Evolutionary conservation across 2,329 filamentous ascomycete species (phyloP).

Genomic region (Ophiostoma himal-ulmi): DNA sequence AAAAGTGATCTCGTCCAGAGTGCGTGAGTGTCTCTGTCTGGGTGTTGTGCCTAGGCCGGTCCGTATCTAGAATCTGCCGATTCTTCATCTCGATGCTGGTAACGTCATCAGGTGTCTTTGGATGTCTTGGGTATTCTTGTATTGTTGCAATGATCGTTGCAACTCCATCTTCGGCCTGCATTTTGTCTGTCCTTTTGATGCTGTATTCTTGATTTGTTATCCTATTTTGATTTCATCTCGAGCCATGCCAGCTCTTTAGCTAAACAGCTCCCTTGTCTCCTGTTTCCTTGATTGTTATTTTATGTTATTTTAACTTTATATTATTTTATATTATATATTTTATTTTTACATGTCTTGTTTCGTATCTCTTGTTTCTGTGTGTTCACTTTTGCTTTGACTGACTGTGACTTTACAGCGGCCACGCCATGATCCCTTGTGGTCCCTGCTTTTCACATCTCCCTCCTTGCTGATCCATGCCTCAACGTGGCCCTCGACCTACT

Average conservation of each 20-base stretch:
- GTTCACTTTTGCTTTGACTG: background rate
- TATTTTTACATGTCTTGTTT: background rate
- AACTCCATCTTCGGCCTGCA: background rate
- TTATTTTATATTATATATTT: too few species aligned
- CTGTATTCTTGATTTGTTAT: background rate
- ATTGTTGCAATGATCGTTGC: background rate
- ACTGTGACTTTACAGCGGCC: background rate
- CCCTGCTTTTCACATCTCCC: background rate
- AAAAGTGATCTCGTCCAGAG: background rate
- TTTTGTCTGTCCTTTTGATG: background rate
- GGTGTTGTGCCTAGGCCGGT: too few species aligned
- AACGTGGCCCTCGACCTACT: background rate
- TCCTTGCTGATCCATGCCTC: slow-evolving; percentile 1
- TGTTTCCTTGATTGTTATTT: background rate
- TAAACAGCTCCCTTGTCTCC: background rate
- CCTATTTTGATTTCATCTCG: background rate
- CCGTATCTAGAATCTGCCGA: background rate
- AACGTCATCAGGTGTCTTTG: background rate
- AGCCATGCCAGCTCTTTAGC: background rate
- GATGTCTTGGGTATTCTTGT: background rate
- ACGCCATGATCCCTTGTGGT: background rate
- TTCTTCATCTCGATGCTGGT: background rate
- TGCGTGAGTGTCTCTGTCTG: background rate
- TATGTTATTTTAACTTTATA: too few species aligned
- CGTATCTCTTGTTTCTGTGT: background rate